A percentile compares a stretch with the other conserved stretches of the same genome.
Evolutionary conservation across 2,329 filamentous ascomycete genomes (phyloP).

Genomic region (Penicillium sp.): DNA sequence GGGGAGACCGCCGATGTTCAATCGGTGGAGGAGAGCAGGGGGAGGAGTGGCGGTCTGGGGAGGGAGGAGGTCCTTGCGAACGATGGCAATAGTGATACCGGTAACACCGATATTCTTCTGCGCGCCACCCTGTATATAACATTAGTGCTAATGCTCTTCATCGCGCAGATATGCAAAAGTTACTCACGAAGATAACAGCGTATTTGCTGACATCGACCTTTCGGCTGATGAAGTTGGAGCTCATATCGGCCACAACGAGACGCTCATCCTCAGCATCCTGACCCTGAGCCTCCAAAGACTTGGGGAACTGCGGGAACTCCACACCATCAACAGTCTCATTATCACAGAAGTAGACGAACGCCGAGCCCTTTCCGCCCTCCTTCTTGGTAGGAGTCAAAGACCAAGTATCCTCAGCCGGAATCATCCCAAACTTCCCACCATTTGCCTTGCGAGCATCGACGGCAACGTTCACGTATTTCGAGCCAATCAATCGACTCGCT

Average conservation of each 20-base stretch:
- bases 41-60: constrained; percentile 63
- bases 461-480: constrained; percentile 72
- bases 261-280: constrained; percentile 60
- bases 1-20: constrained; percentile 64
- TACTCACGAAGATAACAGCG: constrained; percentile 72
- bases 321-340: constrained; percentile 81
- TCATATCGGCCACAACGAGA: constrained; percentile 88
- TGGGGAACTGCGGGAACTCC: constrained; percentile 74
- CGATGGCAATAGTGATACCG: constrained; percentile 79
- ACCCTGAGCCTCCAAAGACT: constrained; percentile 55
- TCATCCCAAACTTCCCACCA: constrained; percentile 78
- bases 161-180: background rate
- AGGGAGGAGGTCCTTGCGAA: constrained; percentile 76
- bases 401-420: constrained; percentile 75
- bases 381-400: constrained; percentile 61
- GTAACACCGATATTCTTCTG: constrained; percentile 91
- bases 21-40: constrained; percentile 64
- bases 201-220: constrained; percentile 74
- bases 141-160: constrained; percentile 11
- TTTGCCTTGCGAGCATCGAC: constrained; percentile 62
- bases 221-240: constrained; percentile 84
- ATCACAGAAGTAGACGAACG: constrained; percentile 84
- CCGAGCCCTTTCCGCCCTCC: constrained; percentile 49
- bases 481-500: constrained; percentile 70
- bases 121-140: constrained; percentile 57